Base-by-base conservation (phyloP, 2,329 filamentous ascomycete genomes). In the Amphichorda felina region DNA sequence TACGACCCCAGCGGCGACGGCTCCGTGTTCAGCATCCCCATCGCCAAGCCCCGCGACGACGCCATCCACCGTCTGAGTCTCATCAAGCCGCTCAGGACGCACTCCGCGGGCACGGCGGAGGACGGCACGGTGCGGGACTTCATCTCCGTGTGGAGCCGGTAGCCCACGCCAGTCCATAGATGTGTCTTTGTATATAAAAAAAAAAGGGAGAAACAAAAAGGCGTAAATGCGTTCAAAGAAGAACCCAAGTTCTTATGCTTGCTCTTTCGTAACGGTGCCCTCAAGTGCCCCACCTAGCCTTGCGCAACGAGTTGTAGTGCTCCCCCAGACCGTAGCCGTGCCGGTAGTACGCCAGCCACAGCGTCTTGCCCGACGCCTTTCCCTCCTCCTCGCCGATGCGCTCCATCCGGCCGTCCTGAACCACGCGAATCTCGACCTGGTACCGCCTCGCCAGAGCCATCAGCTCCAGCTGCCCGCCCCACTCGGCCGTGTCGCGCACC, bases 301-400 rank as follows among this genome's bases (percentile, higher is more conserved):
- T 72, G 46, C 74, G 59, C 53, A 98, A 59, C 36, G 88, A 94
- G 55, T 98, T 98, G 60, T 98, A 98, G 61, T 98, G 91, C 63
- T 96, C 91, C 10, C 91, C 91, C 34, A 98, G 64, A 2, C 89
- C 89, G 56, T 93, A 96, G 33, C 84, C 85, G 62, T 95, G 87
- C 48, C 83, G 72, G 59, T 96, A 96, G 58, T 96, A 98, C 25
- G 87, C 89, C 57, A 98, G 57, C 89, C 91, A 96, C 34, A 94
- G 26, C 26, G 47, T 50, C 48, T 53, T 70, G 45, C 73, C 74
- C 46, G 72, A 72, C 44, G 61, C 64, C 36, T 57, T 54, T 16
- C 60, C 64, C 35, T 63, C 58, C 4, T 57, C 60, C 19, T 57
- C 52, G 13, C 60, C 65, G 42, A 96, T 84, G 45, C 72, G 79